These are phyloP conservation scores for Hordeum marinum DNA, from an alignment of 176 grass and related monocot species.

Conservation along the genomic window DNA sequence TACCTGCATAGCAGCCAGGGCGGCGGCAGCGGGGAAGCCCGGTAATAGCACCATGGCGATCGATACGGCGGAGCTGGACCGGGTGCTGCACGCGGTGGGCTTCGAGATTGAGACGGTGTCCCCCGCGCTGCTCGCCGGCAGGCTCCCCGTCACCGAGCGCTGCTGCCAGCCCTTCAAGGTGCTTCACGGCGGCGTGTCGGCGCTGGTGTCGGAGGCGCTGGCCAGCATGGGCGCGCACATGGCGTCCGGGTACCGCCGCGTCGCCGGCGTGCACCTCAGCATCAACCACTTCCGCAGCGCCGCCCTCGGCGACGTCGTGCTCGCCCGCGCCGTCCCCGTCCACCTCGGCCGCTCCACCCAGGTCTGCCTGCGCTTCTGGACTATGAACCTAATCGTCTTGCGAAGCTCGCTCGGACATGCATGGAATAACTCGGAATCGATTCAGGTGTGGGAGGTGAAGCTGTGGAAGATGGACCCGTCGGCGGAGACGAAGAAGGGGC, in stretches of 20 bases:
- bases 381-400: too few species aligned
- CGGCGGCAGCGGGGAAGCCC: not conserved
- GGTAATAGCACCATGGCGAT: not conserved
- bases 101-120: conserved; percentile 67
- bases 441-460: conserved; percentile 77
- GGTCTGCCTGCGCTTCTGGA: conserved; percentile 17
- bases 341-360: conserved; percentile 65
- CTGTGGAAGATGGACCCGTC: conserved; percentile 46
- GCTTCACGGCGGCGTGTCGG: conserved; percentile 71
- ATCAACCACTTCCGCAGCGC: conserved; percentile 87
- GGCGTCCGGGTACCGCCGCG: conserved; percentile 58
- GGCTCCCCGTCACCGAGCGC: conserved; percentile 30
- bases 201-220: conserved; percentile 58
- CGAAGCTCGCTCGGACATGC: too few species aligned
- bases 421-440: not conserved
- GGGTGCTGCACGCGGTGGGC: conserved; percentile 45
- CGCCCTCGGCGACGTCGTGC: conserved; percentile 49
- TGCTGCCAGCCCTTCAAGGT: conserved; percentile 92
- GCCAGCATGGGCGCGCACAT: conserved; percentile 90
- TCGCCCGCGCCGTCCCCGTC: conserved; percentile 47
- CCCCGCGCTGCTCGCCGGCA: conserved; percentile 36
- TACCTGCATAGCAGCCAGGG: not conserved
- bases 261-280: conserved; percentile 64
- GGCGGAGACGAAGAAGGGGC: conserved; percentile 12
- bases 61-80: conserved; percentile 60